These are phyloP conservation scores for Leucaena leucocephala DNA, from an alignment of 306 rosid genomes.

Conservation along the genomic window DNA sequence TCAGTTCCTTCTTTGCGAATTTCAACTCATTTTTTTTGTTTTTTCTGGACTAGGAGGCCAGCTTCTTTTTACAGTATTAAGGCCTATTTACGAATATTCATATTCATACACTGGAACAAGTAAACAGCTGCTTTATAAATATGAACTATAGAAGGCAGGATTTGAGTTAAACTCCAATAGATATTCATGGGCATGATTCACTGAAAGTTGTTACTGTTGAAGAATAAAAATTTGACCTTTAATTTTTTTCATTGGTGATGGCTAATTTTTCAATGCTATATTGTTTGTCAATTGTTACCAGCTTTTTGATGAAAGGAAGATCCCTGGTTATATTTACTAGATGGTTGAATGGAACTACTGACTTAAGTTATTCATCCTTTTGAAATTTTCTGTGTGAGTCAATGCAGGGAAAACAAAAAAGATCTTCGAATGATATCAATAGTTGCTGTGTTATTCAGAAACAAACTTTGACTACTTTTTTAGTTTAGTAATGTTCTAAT, in stretches of 20 bases:
- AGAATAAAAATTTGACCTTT: neutral
- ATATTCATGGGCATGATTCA: neutral
- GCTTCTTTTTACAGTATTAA: neutral
- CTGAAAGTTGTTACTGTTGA: neutral
- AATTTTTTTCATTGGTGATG: neutral
- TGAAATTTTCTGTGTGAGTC: neutral
- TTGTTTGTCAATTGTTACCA: neutral
- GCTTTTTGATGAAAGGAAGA: neutral
- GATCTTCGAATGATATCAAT: neutral
- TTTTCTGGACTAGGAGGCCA: neutral
- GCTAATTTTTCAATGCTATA: neutral
- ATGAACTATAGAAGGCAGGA: neutral
- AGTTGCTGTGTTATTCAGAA: neutral
- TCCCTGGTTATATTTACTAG: conserved; percentile 5
- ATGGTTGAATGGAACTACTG: conserved; percentile 11
- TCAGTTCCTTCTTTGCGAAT: neutral
- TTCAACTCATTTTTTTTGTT: neutral
- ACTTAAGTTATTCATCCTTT: neutral
- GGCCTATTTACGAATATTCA: neutral
- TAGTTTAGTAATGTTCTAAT: neutral
- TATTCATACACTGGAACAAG: neutral
- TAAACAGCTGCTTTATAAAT: neutral
- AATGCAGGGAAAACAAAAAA: neutral
- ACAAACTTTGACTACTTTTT: neutral
- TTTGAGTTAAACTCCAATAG: neutral